Evolutionary conservation across 495 filamentous ascomycete species (phyloP).

Genomic region (Bombardia bombarda): DNA sequence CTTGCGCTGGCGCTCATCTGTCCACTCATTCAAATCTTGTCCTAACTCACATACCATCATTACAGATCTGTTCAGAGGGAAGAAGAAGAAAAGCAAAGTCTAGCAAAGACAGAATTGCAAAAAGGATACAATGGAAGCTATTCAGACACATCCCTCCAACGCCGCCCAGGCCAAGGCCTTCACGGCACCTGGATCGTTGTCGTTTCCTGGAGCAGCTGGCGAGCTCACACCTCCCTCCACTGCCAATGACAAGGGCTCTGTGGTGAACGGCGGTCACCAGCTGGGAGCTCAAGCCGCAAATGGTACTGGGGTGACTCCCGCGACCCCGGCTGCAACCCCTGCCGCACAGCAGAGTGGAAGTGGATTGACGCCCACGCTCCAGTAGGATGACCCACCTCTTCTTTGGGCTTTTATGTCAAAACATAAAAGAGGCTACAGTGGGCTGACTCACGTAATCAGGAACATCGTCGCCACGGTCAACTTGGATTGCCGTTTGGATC

Average conservation of each 20-base stretch:
- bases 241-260: slow-evolving; percentile 36
- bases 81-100: slow-evolving; percentile 1
- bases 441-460: slow-evolving; percentile 62
- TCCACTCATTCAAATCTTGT: neutral
- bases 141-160: slow-evolving; percentile 82
- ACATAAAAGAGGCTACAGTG: slow-evolving; percentile 28
- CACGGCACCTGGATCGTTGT: slow-evolving; percentile 80
- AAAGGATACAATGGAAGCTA: slow-evolving; percentile 82
- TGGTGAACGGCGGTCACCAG: slow-evolving; percentile 45
- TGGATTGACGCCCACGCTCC: slow-evolving; percentile 94
- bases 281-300: slow-evolving; percentile 47
- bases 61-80: slow-evolving; percentile 16
- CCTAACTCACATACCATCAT: slow-evolving; percentile 2
- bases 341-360: slow-evolving; percentile 62
- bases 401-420: slow-evolving; percentile 20
- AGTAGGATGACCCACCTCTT: slow-evolving; percentile 84
- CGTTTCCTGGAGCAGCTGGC: slow-evolving; percentile 75
- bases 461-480: slow-evolving; percentile 99
- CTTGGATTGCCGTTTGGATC: slow-evolving; percentile 92
- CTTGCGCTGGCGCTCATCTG: neutral
- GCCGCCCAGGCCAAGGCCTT: slow-evolving; percentile 87
- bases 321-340: slow-evolving; percentile 91
- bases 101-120: slow-evolving; percentile 17
- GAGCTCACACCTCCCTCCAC: slow-evolving; percentile 73
- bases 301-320: slow-evolving; percentile 85